Percentiles rank a stretch among this genome's conserved stretches.
phyloP scores from a whole-genome alignment of 805 yeast species.

The Pichia membranifaciens region DNA sequence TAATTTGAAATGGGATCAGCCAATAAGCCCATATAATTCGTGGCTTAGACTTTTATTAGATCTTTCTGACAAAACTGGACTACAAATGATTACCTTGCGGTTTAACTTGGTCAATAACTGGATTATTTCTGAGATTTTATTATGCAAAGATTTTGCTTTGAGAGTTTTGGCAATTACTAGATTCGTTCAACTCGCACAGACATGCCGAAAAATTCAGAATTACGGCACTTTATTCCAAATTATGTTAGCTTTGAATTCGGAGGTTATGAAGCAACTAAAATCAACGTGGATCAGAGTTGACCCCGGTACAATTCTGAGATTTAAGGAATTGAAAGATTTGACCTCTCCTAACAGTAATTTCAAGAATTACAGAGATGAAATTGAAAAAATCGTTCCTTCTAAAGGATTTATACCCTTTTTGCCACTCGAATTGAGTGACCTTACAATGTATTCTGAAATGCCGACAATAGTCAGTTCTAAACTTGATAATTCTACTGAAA shows the following conservation, averaged over 20 bases:
- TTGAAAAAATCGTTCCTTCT: slow-evolving; percentile 50
- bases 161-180: slow-evolving; percentile 71
- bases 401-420: slow-evolving; percentile 87
- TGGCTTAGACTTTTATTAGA: slow-evolving; percentile 76
- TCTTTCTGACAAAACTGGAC: slow-evolving; percentile 47
- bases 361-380: slow-evolving; percentile 54
- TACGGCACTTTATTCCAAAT: slow-evolving; percentile 86
- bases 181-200: slow-evolving; percentile 79
- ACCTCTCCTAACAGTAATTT: slow-evolving; percentile 76
- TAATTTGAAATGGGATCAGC: slow-evolving; percentile 67
- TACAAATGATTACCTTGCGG: slow-evolving; percentile 74
- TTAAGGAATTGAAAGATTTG: slow-evolving; percentile 62
- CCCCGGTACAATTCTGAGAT: slow-evolving; percentile 62
- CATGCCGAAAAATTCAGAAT: slow-evolving; percentile 68
- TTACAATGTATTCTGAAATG: slow-evolving; percentile 66
- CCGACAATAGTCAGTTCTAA: slow-evolving; percentile 39
- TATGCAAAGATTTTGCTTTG: slow-evolving; percentile 56
- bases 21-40: slow-evolving; percentile 62
- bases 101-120: slow-evolving; percentile 88
- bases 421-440: slow-evolving; percentile 78
- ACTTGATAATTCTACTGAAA: slow-evolving; percentile 10
- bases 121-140: slow-evolving; percentile 80
- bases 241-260: slow-evolving; percentile 70
- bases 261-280: slow-evolving; percentile 49
- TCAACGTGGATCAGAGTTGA: slow-evolving; percentile 72